Base-by-base conservation (phyloP, 495 filamentous ascomycete genomes). In the Aspergillus egyptiacus region DNA sequence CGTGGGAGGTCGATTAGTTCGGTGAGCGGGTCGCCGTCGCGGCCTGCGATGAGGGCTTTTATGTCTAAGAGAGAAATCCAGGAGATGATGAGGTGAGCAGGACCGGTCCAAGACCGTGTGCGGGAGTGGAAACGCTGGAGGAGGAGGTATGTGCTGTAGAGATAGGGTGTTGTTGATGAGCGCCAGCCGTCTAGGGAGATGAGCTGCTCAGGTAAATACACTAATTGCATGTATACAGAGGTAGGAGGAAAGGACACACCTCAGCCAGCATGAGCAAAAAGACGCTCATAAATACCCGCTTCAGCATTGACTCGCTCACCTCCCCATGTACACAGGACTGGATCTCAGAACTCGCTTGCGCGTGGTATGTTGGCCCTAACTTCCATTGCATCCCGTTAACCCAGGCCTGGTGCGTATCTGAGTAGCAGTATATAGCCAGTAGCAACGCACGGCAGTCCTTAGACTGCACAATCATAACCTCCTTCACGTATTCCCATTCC, bases 181-280 rank as follows among this genome's bases (percentile, higher is more conserved):
- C 58, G 54, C 35, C 57, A 65, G 28, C 60, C 35, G 9, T 65
- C 63, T 4, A 57, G 55, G 1, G 58, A 65, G 24, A 65, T 54
- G 8, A 69, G 40, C 68, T 70, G 28, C 35, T 41, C 6, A 13
- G 34, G 37, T 13, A 36, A 19, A 6, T 25, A 7, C n/a, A 19
- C 46, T 17, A n/a, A 44, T 38, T 6, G 23, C 17, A 34, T 17
- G 37, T 11, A 31, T 10, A 22, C 33, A 6, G 25, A 15, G 2
- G 38, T 30, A 23, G 17, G 23, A n/a, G n/a, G n/a, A n/a, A n/a
- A n/a, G 24, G 20, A 49, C 61, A 20, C 53, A 71, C 67, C 61
- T 71, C 68, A 22, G 68, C 62, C 46, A 71, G 41, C 64, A 71
- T 71, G 18, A 71, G 54, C 39, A 71, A 58, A 33, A 71, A 61